These are phyloP conservation scores for Diaporthe eres DNA, from an alignment of 2,329 filamentous ascomycete species.

Conservation along the genomic window DNA sequence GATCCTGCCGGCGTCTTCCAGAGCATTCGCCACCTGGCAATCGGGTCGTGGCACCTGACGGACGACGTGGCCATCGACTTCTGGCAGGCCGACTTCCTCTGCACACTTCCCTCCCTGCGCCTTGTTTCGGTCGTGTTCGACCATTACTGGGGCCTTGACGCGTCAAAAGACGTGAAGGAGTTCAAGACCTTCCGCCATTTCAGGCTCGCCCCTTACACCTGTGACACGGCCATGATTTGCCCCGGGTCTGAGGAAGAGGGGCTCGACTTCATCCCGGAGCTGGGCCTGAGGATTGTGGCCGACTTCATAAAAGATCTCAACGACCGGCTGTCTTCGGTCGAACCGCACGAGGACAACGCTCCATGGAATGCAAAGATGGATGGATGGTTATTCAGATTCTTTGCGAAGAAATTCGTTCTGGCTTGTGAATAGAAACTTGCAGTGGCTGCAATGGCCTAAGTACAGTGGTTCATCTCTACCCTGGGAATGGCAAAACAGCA, in stretches of 20 bases:
- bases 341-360: neutral
- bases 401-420: constrained; percentile 5
- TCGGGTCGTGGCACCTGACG: constrained; percentile 31
- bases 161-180: neutral
- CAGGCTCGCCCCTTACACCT: neutral
- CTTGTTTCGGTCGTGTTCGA: constrained; percentile 24
- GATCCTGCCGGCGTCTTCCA: constrained; percentile 20
- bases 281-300: neutral
- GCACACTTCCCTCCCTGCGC: constrained; percentile 18
- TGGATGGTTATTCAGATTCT: constrained; percentile 18
- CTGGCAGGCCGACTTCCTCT: constrained; percentile 21
- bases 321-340: neutral
- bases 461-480: neutral
- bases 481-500: constrained; percentile 42
- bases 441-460: neutral
- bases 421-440: neutral
- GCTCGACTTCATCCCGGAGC: constrained; percentile 16
- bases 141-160: constrained; percentile 18
- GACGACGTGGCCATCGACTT: constrained; percentile 15
- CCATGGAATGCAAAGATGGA: constrained; percentile 7
- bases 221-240: constrained; percentile 2
- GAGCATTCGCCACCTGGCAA: constrained; percentile 15
- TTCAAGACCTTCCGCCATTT: constrained; percentile 14
- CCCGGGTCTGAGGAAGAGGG: neutral
- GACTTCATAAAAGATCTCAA: constrained; percentile 5